Base-by-base conservation (phyloP, 1,284 basidiomycete genomes). In the Cystobasidium slooffiae region DNA sequence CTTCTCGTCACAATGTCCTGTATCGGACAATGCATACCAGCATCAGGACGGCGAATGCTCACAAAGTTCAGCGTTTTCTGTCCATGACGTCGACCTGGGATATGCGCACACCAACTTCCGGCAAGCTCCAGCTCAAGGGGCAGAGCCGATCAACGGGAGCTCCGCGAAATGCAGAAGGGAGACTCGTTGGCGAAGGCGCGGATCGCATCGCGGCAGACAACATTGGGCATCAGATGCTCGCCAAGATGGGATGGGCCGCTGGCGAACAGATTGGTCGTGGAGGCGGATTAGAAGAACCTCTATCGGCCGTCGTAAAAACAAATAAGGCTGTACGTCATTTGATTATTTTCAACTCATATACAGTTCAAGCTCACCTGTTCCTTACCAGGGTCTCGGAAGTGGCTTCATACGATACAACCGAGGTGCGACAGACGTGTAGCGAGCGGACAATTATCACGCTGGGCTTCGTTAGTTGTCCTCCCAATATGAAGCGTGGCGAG, bases 181-280 rank as follows among this genome's bases (percentile, higher is more conserved):
- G 91, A 43, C 87, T 88, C 74, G 89, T 93, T 62, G 91, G 91
- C 39, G 77, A 87, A 85, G 86, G 86, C 76, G 91, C 91, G 1
- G 90, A 90, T 2, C 91, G 89, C 83, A 88, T 93, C 69, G 86
- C 85, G 24, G 84, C 87, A 74, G 82, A 85, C 5, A 92, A 92
- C 77, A 77, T 91, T 70, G 91, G 91, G 0, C 92, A 91, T 83
- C 86, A 83, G 82, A 87, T 93, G 88, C 79, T 92, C 74, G 86
- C 88, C 6, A 83, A 85, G 53, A 92, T 92, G 90, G 91, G 91
- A 14, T 80, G 75, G 75, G 31, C 44, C 1, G 56, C 68, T 49
- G 72, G 72, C 18, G 41, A n/a, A 31, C 72, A 74, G 56, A 74
- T 76, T 47, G 75, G 75, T 20, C 22, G 58, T n/a, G 51, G 44